phyloP scores from a whole-genome alignment of 2,329 filamentous ascomycete species.

The Colletotrichum viniferum region DNA sequence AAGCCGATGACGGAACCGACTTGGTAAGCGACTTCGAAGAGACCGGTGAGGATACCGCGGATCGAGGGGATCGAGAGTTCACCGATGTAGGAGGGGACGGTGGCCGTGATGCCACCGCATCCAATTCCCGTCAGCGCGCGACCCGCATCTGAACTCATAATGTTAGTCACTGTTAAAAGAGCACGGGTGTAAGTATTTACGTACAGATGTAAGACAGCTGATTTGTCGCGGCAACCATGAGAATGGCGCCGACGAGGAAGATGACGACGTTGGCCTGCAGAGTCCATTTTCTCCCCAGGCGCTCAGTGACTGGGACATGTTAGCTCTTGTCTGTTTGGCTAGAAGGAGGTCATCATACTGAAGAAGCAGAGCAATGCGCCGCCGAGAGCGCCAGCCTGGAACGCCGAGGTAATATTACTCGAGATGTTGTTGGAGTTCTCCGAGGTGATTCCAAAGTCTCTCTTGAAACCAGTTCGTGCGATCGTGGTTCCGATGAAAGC shows the following conservation, averaged over 20 bases:
- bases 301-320: constrained; percentile 41
- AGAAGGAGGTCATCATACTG: constrained; percentile 22
- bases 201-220: constrained; percentile 47
- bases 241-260: constrained; percentile 48
- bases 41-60: constrained; percentile 62
- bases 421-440: constrained; percentile 34
- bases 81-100: constrained; percentile 67
- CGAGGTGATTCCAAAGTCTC: constrained; percentile 39
- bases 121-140: constrained; percentile 63
- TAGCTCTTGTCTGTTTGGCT: rapidly evolving
- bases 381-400: constrained; percentile 57
- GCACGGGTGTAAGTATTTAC: rapidly evolving
- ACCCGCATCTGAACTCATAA: constrained; percentile 38
- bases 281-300: constrained; percentile 54
- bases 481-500: constrained; percentile 61
- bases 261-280: constrained; percentile 48
- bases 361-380: constrained; percentile 54
- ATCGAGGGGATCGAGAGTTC: constrained; percentile 64
- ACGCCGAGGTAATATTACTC: constrained; percentile 50
- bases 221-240: constrained; percentile 45
- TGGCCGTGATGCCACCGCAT: constrained; percentile 61
- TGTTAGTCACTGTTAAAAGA: not conserved
- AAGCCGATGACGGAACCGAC: constrained; percentile 58
- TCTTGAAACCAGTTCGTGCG: constrained; percentile 49
- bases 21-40: constrained; percentile 59